Percentiles rank a stretch among this genome's conserved stretches.
Evolutionary conservation across 169 alveolate genomes (phyloP).

Genomic region (Plasmodium coatneyi): DNA sequence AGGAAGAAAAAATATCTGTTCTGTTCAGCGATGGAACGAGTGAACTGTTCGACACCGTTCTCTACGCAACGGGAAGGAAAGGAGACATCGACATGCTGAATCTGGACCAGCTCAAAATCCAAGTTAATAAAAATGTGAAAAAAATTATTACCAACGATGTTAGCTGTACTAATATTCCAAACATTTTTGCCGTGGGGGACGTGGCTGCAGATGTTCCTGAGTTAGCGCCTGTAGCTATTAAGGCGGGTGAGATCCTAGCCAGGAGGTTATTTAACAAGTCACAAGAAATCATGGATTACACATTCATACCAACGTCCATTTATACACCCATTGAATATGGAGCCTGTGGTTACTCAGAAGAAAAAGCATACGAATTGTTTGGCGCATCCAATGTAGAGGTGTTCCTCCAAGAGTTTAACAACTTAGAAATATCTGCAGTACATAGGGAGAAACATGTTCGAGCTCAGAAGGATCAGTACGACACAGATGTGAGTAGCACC

Average conservation of each 20-base stretch:
- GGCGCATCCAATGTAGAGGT: constrained; percentile 89
- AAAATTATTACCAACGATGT: constrained; percentile 91
- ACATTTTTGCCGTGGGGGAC: constrained; percentile 96
- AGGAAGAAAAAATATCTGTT: constrained; percentile 81
- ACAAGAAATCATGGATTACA: constrained; percentile 76
- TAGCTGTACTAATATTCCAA: constrained; percentile 91
- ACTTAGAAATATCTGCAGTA: constrained; percentile 91
- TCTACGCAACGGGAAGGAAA: constrained; percentile 97
- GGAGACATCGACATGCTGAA: constrained; percentile 91
- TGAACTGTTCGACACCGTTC: constrained; percentile 94
- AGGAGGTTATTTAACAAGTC: constrained; percentile 92
- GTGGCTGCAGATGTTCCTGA: constrained; percentile 94
- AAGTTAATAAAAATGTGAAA: constrained; percentile 77
- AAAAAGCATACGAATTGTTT: constrained; percentile 79
- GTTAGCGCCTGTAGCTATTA: constrained; percentile 98
- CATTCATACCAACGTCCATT: constrained; percentile 95
- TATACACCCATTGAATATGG: constrained; percentile 99
- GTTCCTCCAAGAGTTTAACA: constrained; percentile 91
- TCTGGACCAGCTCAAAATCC: constrained; percentile 62
- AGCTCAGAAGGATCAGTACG: constrained; percentile 82
- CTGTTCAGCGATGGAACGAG: constrained; percentile 82
- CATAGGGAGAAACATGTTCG: constrained; percentile 82
- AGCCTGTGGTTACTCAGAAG: constrained; percentile 96
- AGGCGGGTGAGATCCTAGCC: constrained; percentile 97
- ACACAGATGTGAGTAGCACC: constrained; percentile 85